Conservation (phyloP, 257 asterid genomes). For the Cynanchum wilfordii region DNA sequence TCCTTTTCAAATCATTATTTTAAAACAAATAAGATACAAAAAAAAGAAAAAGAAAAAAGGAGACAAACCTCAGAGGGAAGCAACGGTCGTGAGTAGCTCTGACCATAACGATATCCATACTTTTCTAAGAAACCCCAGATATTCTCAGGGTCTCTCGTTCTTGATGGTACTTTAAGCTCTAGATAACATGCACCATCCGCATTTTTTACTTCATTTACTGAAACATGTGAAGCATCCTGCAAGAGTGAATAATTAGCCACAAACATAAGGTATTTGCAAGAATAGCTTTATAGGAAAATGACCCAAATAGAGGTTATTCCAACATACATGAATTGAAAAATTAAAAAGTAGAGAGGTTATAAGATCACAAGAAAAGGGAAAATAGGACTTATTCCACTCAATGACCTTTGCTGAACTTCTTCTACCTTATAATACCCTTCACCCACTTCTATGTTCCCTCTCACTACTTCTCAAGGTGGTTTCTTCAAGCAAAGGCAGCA, state of each 20-base stretch:
- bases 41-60: not conserved
- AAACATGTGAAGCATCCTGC: slow-evolving; percentile 70
- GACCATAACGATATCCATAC: slow-evolving; percentile 80
- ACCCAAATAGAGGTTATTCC: not conserved
- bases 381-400: not conserved
- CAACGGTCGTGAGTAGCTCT: slow-evolving; percentile 50
- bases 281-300: not conserved
- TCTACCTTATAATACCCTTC: too few species aligned
- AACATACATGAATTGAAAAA: not conserved
- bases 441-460: too few species aligned
- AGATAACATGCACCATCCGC: slow-evolving; percentile 73
- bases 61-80: slow-evolving; percentile 83
- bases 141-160: slow-evolving; percentile 32
- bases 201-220: slow-evolving; percentile 54
- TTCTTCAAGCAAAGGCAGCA: too few species aligned
- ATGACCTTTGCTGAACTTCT: too few species aligned
- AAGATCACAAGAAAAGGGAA: not conserved
- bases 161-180: slow-evolving; percentile 69
- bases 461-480: too few species aligned
- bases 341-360: not conserved
- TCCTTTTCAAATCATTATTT: not conserved
- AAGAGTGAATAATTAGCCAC: slow-evolving; percentile 13
- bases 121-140: slow-evolving; percentile 68
- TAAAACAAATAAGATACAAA: not conserved
- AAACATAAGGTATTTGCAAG: not conserved